A percentile compares a stretch with the other conserved stretches of the same genome.
Evolutionary conservation across 331 rosid species (phyloP).

Genomic region (Rhamnella rubrinervis): DNA sequence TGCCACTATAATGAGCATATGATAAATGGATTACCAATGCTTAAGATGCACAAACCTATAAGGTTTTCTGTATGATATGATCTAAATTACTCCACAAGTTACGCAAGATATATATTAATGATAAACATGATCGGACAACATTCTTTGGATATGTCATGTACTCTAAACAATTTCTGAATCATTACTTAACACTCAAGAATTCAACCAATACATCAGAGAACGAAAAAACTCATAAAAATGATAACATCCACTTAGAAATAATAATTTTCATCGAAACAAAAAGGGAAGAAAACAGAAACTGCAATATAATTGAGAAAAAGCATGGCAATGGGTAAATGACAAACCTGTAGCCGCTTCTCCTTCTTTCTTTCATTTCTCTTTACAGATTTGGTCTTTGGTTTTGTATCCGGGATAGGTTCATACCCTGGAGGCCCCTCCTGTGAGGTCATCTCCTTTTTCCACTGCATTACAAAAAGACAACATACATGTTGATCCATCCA

Average conservation of each 20-base stretch:
- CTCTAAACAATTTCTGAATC: no score
- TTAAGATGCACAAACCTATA: no score
- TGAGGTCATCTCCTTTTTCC: slow-evolving; percentile 76
- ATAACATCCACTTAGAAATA: not conserved
- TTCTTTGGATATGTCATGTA: no score
- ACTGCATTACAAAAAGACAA: slow-evolving; percentile 40
- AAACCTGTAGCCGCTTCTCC: slow-evolving; percentile 83
- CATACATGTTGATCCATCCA: not conserved
- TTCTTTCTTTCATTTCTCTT: slow-evolving; percentile 92
- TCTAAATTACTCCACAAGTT: no score
- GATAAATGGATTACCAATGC: no score
- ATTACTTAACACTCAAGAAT: no score
- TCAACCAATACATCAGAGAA: not conserved
- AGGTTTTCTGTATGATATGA: no score
- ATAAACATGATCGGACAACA: no score
- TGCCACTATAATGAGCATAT: no score
- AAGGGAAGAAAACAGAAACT: not conserved
- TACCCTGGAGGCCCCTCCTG: slow-evolving; percentile 80
- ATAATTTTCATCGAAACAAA: not conserved
- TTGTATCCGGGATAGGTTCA: slow-evolving; percentile 49
- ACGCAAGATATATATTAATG: no score
- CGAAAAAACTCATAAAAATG: not conserved
- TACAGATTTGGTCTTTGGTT: slow-evolving; percentile 79
- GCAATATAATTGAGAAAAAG: not conserved
- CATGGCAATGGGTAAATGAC: not conserved